Percentiles rank a stretch among this genome's conserved stretches.
Conservation (phyloP, 2,329 filamentous ascomycete species). For the Eutypa lata region DNA sequence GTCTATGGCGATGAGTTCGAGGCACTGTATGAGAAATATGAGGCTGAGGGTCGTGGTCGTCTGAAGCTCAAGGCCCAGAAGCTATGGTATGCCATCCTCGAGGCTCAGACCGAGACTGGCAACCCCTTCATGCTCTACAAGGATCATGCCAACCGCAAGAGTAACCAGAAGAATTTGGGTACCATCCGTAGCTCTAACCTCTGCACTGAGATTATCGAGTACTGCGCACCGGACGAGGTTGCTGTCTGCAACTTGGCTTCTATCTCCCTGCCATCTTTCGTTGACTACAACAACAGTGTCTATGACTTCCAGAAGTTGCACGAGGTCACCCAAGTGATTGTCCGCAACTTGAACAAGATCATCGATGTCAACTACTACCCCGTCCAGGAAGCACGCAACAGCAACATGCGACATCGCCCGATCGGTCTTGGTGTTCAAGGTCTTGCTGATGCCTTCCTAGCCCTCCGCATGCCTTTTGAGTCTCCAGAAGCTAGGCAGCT, state of each 20-base stretch:
- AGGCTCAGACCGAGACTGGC: constrained; percentile 97
- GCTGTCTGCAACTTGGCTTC: constrained; percentile 98
- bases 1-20: constrained; percentile 98
- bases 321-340: constrained; percentile 87
- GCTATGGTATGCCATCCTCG: constrained; percentile 97
- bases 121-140: constrained; percentile 99
- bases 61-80: constrained; percentile 96
- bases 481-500: constrained; percentile 89
- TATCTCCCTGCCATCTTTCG: constrained; percentile 83
- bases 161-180: constrained; percentile 99
- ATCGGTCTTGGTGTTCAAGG: constrained; percentile 97
- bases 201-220: constrained; percentile 98
- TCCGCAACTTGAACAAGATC: constrained; percentile 95
- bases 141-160: constrained; percentile 97
- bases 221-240: constrained; percentile 94
- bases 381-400: constrained; percentile 88
- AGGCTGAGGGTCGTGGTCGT: constrained; percentile 81
- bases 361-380: constrained; percentile 99
- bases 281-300: constrained; percentile 77
- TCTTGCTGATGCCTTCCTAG: constrained; percentile 96
- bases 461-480: constrained; percentile 94
- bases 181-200: constrained; percentile 98
- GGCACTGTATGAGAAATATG: constrained; percentile 89
- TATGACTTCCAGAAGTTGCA: constrained; percentile 98
- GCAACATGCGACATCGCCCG: constrained; percentile 95